Base-by-base conservation (phyloP, 2,329 filamentous ascomycete species). In the Zasmidium cellare region DNA sequence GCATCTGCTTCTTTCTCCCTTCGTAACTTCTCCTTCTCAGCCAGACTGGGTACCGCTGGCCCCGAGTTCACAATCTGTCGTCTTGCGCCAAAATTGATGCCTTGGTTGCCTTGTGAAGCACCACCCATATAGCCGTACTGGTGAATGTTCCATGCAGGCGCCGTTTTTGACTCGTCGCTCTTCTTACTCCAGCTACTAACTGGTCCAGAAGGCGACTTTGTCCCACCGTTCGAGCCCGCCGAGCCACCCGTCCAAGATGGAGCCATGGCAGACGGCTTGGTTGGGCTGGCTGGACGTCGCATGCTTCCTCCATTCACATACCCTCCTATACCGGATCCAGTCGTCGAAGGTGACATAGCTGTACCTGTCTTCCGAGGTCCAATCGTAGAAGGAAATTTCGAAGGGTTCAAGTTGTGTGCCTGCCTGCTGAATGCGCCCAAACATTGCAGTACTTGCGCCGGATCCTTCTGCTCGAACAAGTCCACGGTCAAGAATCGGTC, bases 51-150 rank as follows among this genome's bases (percentile, higher is more conserved):
- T 9, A 97, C 91, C 47, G 84, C 75, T 3, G 94, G 94, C 28
- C 85, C 82, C 14, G 91, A 85, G 67, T 83, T 91, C 9, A 92
- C 97, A 71, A 99, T 97, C 76, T 99, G 94, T 59, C 94, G 86
- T 67, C 92, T 85, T 18, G 88, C 91, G 56, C 94, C 94, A 75
- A 97, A 97, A 11, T 90, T 86, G 66, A 99, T 91, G 18, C 94
- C 94, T 61, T 97, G 86, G 68, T 96, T 97, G 2, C 91, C 93
- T 74, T 99, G 94, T 69, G 91, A 97, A 23, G 94, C 94, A 50
- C 94, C 94, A 57, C 94, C 94, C 89, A 97, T 94, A 75, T 97
- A 99, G 7, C 94, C 92, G 72, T 99, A 99, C 72, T 99, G 94
- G 57, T 92, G 89, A 67, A 97, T 97, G 72, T 97, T 99, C 94